Base-by-base conservation (phyloP, 495 filamentous ascomycete species). In the Hypoxylon lienhwacheense region DNA sequence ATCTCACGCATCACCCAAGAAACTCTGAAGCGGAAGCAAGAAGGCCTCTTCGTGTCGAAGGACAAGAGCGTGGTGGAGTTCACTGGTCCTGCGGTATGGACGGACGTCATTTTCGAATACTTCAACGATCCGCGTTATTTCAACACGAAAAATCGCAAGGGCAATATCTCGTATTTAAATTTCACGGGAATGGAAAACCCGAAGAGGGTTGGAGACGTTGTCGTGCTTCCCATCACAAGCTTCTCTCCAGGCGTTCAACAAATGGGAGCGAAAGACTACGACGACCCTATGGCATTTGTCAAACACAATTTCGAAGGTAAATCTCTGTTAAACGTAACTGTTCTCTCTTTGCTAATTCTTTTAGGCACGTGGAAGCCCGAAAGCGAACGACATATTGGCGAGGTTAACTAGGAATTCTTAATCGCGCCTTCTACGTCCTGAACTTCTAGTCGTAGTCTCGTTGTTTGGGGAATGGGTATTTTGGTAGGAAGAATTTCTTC, bases 221-320 rank as follows among this genome's bases (percentile, higher is more conserved):
- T 96, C 12, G 84, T 97, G 10, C 71, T 97, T 47, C 92, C 92
- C 10, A 97, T 98, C 57, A 98, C 93, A 2, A 95, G 90, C 71
- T 98, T 98, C 74, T 95, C 89, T 61, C 95, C 93, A 4, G 93
- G 93, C 4, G 90, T 97, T 26, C 81, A 86, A 55, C 89, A 95
- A 64, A 97, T 97, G 90, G 87, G 86, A 21, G 89, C 93, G n/a
- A 85, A 84, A 53, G 91, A 93, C 45, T 78, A 83, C 8, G 91
- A 97, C 62, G 85, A 97, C 64, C 90, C 91, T 4, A 93, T 97
- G 90, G 93, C 93, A 3, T 97, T 96, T 76, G 93, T 98, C 47
- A 89, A 95, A 73, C 93, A 98, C 70, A 84, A 91, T 34, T 98
- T 98, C 73, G 90, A 92, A 77, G 93, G 93, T 97, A 68, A 29